Conservation (phyloP, 1,284 basidiomycete species). For the Coriolopsis trogii region DNA sequence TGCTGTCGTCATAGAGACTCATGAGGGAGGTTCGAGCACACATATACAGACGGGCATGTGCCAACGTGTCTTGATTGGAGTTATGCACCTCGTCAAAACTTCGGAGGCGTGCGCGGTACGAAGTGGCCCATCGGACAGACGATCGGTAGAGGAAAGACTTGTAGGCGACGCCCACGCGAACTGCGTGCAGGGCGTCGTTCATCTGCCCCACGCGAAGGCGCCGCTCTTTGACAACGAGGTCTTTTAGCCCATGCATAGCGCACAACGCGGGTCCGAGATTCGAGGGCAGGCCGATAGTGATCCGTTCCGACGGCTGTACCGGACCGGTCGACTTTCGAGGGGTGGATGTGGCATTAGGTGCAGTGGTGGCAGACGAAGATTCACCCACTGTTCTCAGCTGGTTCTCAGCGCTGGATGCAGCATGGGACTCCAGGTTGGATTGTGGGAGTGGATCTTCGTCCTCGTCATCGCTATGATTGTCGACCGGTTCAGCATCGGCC, state of each 20-base stretch:
- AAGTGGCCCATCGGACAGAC: background rate
- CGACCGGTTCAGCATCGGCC: too few relatives aligned
- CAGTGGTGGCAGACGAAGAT: too few relatives aligned
- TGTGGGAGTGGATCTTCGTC: too few relatives aligned
- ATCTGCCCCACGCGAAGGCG: background rate
- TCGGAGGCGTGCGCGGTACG: background rate
- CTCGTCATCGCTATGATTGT: too few relatives aligned
- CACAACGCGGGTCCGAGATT: background rate
- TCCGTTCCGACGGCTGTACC: background rate
- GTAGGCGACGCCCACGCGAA: background rate
- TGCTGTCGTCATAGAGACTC: background rate
- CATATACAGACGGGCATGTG: background rate
- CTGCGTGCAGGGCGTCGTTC: background rate
- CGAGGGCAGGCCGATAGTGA: background rate
- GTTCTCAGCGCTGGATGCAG: too few relatives aligned
- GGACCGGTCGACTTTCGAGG: too few relatives aligned
- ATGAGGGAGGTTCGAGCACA: background rate
- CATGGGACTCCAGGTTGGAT: too few relatives aligned
- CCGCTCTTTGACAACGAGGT: background rate
- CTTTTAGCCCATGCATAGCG: background rate
- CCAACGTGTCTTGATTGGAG: background rate
- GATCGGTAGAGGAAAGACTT: background rate
- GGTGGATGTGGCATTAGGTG: too few relatives aligned
- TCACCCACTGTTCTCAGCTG: too few relatives aligned
- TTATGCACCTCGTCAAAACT: background rate